Evolutionary conservation across 148 eudicot species (phyloP).

Genomic region (Cornus florida): DNA sequence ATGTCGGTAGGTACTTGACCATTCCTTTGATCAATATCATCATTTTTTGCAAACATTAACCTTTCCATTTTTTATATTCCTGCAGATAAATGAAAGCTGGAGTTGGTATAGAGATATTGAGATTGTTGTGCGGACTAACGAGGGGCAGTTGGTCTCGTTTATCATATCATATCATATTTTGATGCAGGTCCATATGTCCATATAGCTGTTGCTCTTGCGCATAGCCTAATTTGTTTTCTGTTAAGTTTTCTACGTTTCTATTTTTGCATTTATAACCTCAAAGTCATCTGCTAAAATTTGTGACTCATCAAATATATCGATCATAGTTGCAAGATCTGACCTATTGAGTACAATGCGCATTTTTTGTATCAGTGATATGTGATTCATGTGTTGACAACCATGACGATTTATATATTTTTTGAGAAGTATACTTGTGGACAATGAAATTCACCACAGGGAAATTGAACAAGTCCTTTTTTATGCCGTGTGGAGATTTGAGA

Average conservation of each 20-base stretch:
- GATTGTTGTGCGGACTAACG: slow-evolving; percentile 7
- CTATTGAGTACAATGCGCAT: not conserved
- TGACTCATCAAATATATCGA: not conserved
- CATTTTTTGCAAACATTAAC: not conserved
- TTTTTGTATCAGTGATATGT: not conserved
- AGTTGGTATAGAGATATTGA: slow-evolving; percentile 10
- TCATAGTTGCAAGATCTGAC: slow-evolving; percentile 11
- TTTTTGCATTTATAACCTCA: not conserved
- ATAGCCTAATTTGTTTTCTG: not conserved
- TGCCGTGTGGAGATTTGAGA: too few species aligned
- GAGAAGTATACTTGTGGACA: not conserved
- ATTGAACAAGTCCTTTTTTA: too few species aligned
- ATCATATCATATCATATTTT: not conserved
- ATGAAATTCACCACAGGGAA: not conserved
- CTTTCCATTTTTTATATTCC: not conserved
- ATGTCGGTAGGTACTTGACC: slow-evolving; percentile 17
- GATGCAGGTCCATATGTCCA: slow-evolving; percentile 19
- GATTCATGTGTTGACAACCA: not conserved
- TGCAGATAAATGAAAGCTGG: slow-evolving; percentile 19
- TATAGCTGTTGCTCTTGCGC: slow-evolving; percentile 14
- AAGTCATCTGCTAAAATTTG: slow-evolving; percentile 1
- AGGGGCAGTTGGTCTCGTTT: slow-evolving; percentile 19
- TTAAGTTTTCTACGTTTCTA: not conserved
- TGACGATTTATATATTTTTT: not conserved
- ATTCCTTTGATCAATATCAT: slow-evolving; percentile 2